Evolutionary conservation across 2,329 filamentous ascomycete species (phyloP), one percentile per base, ranked within the genome.

Genomic region (Immersiporthe knoxdaviesiana): DNA sequence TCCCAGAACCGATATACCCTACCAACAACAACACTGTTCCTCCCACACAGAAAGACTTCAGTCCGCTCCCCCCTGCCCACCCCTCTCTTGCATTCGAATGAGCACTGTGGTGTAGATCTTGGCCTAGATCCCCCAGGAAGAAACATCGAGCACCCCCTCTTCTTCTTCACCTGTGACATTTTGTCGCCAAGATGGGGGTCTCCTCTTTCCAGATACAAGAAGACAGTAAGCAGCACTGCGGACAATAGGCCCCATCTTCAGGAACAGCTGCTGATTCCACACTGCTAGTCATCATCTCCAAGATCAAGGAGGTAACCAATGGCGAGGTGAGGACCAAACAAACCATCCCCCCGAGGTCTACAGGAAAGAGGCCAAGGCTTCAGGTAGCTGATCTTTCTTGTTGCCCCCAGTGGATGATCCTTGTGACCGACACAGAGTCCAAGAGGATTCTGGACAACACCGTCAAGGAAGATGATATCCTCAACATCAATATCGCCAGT

Each of bases 401-500:
- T 44, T 27, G 12, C 39, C 37, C 56, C 18, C 73, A 97, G 94
- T 99, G 96, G 96, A 99, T 98, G 88, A 92, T 97, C 74, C 84
- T 99, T 74, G 91, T 99, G 66, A 85, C 97, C 76, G 96, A 99
- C 81, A 90, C 92, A 74, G 86, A 84, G 68, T 94, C 93, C 78
- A 90, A 91, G 79, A 94, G 91, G 80, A 87, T 99, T 75, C 87
- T 99, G 75, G 91, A 97, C 81, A 97, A 95, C 84, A 92, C 93
- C 61, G 88, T 95, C 78, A 95, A 93, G 76, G 92, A 97, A 84
- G 95, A 99, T 88, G 93, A 97, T 77, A 97, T 99, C 74, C 91
- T 99, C 81, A 97, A 97, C 79, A 90, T 94, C 81, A 97, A 97
- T 79, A 92, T 99, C 80, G 95, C 94, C 74, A 97, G 94, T 97